These are phyloP conservation scores for Microglena sp. DNA, from an alignment of 139 green algal species.

Conservation along the genomic window DNA sequence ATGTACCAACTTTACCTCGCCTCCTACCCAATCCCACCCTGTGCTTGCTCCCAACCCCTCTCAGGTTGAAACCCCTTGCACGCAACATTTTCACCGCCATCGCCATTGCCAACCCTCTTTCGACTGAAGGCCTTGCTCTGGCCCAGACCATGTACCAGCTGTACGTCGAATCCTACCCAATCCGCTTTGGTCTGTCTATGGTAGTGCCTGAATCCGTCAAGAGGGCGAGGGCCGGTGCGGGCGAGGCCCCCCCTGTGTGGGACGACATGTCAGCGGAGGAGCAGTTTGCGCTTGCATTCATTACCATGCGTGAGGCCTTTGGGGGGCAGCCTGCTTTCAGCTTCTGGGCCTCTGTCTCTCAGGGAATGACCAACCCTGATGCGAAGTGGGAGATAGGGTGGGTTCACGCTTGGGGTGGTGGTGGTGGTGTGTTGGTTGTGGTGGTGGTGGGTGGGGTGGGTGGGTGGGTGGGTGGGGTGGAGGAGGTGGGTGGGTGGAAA, in stretches of 20 bases:
- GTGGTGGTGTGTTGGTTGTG: too few species aligned
- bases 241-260: neutral
- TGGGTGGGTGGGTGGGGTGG: too few species aligned
- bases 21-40: too few species aligned
- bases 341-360: constrained; percentile 22
- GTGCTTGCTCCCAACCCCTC: too few species aligned
- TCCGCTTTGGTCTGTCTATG: constrained; percentile 17
- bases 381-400: too few species aligned
- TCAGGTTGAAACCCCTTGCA: constrained; percentile 39
- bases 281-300: constrained; percentile 27
- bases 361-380: too few species aligned
- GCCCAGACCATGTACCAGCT: constrained; percentile 21
- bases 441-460: too few species aligned
- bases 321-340: constrained; percentile 16
- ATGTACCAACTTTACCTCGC: too few species aligned
- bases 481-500: too few species aligned
- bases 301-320: constrained; percentile 21
- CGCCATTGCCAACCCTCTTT: constrained; percentile 47
- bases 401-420: too few species aligned
- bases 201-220: neutral
- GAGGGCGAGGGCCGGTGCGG: neutral
- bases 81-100: constrained; percentile 68
- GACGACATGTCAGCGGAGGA: constrained; percentile 3
- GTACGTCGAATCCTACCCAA: constrained; percentile 14
- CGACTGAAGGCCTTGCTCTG: constrained; percentile 17